Evolutionary conservation across 225 moss, liverwort and hornwort genomes (phyloP).

Genomic region (Ulota crispa): DNA sequence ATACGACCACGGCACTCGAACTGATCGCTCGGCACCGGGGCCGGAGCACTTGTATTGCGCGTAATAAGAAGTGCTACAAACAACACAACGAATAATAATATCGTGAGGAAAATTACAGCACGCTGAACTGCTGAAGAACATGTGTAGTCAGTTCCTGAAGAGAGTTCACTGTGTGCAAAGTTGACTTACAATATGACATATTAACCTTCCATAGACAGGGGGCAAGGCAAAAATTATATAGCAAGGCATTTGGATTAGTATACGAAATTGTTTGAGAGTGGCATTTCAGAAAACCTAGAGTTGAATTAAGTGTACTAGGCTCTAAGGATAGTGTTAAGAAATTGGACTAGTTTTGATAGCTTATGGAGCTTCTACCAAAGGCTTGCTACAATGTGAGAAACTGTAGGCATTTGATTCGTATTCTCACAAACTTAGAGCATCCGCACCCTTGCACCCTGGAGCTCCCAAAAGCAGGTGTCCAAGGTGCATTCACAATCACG

Average conservation of each 20-base stretch:
- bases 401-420: neutral
- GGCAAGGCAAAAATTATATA: neutral
- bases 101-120: neutral
- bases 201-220: neutral
- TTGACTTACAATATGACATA: neutral
- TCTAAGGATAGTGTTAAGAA: neutral
- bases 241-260: neutral
- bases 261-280: neutral
- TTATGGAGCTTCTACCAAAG: neutral
- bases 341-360: neutral
- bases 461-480: too few species aligned
- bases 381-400: neutral
- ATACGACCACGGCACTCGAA: conserved; percentile 57
- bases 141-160: neutral
- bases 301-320: neutral
- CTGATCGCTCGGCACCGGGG: conserved; percentile 46
- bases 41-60: conserved; percentile 68
- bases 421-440: neutral
- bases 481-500: too few species aligned
- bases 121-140: neutral
- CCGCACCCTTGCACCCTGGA: too few species aligned
- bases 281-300: neutral
- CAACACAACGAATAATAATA: neutral
- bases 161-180: neutral
- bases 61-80: conserved; percentile 61